Base-by-base conservation (phyloP, 2,329 filamentous ascomycete species). In the Hirsutella minnesotensis region DNA sequence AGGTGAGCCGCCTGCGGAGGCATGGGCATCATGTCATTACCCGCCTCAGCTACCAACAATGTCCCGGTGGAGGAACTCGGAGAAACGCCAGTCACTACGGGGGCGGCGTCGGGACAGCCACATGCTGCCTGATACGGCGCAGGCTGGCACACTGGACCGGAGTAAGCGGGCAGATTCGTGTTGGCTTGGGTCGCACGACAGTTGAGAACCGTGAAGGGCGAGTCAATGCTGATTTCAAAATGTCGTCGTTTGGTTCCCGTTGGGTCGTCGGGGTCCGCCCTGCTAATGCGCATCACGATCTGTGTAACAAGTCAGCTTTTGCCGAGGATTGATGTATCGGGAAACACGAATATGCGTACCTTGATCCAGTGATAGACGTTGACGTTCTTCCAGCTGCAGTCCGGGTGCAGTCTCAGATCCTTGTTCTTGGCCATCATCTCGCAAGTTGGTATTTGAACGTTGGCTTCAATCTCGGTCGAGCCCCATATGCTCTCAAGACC, bases 301-400 rank as follows among this genome's bases (percentile, higher is more conserved):
- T 90, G 47, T 18, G 15, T 19, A 20, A 12, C 16, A 18, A 21
- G 5, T 4, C 15, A 9, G 27, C 10, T 3, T 27, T 2, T 9
- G n/a, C n/a, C n/a, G n/a, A n/a, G n/a, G n/a, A n/a, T n/a, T n/a
- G n/a, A n/a, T n/a, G n/a, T n/a, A n/a, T n/a, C n/a, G n/a, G n/a
- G n/a, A n/a, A n/a, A n/a, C n/a, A n/a, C n/a, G n/a, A n/a, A n/a
- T n/a, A 31, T 18, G 9, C 33, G 18, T 35, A 87, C 86, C 77
- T 95, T 95, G 61, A 95, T 94, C 88, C 88, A 95, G 59, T 95
- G 89, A 58, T 86, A 87, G 42, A 95, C 88, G 54, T 92, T 86
- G 41, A 94, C 90, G 49, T 94, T 94, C 56, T 87, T 84, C 71
- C 90, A 95, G 44, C 87, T 94, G 43, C 87, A 94, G 57, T 95